These are phyloP conservation scores for Colletotrichum godetiae DNA, from an alignment of 2,329 filamentous ascomycete genomes.

Conservation along the genomic window DNA sequence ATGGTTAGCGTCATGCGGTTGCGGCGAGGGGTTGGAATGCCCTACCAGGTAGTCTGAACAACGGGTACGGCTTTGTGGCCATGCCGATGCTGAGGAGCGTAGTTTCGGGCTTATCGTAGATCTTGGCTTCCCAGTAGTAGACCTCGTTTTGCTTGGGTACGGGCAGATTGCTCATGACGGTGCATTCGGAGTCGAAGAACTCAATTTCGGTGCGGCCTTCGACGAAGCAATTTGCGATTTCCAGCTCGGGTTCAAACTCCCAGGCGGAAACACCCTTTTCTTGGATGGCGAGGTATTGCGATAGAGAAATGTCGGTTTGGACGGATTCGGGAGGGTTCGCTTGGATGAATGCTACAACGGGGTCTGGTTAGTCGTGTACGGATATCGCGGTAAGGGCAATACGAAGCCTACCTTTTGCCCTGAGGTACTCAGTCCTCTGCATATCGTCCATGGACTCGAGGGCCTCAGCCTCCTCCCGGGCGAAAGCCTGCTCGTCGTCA, in stretches of 20 bases:
- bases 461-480: constrained; percentile 93
- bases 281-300: constrained; percentile 97
- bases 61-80: constrained; percentile 95
- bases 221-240: constrained; percentile 99
- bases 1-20: constrained; percentile 14
- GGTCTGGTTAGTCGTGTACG: constrained; percentile 6
- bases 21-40: constrained; percentile 35
- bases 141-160: constrained; percentile 99
- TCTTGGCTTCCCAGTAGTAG: constrained; percentile 99
- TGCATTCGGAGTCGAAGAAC: constrained; percentile 98
- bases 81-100: constrained; percentile 92
- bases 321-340: constrained; percentile 95
- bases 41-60: constrained; percentile 93
- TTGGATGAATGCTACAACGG: constrained; percentile 82
- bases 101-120: constrained; percentile 95
- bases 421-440: constrained; percentile 87
- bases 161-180: constrained; percentile 94
- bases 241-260: constrained; percentile 99
- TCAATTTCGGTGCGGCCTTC: constrained; percentile 97
- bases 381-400: background rate
- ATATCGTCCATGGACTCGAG: constrained; percentile 96
- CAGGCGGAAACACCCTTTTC: constrained; percentile 99
- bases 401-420: constrained; percentile 83
- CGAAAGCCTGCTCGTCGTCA: constrained; percentile 96
- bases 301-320: constrained; percentile 96